Base-by-base conservation (phyloP, 257 asterid genomes). In the Buddleja alternifolia region DNA sequence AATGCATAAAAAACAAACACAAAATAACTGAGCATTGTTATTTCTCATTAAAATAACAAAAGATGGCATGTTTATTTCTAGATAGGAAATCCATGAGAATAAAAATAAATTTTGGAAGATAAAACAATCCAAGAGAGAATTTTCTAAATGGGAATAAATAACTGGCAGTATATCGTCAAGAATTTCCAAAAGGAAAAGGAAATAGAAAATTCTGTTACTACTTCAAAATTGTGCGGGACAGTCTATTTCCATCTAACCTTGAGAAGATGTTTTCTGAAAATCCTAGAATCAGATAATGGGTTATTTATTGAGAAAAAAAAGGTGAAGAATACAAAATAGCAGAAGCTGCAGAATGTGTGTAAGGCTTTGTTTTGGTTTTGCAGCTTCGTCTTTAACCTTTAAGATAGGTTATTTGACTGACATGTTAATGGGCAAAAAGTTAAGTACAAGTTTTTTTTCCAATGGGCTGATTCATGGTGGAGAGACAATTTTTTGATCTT, bases 391-490 rank as follows among this genome's bases (percentile, higher is more conserved):
- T n/a, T n/a, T 16, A 71, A 15, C 7, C 3, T 36, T 10, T 53
- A 17, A 51, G 17, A 51, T 54, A 7, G 19, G 56, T 40, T 24
- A 71, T 54, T 34, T 32, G 51, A 8, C 25, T 20, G 46, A n/a
- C 45, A 21, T 29, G 34, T 17, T 19, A 4, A 1, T 16, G 58
- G 76, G 19, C 63, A 39, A 52, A 29, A 53, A 62, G 51, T 72
- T 16, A 29, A 29, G 3, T 29, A 1, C 5, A 29, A 29, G 34
- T 29, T 29, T 5, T 29, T 5, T 29, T 29, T 29, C 34, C 34
- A 29, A 29, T 29, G 5, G 34, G 34, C 34, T 29, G 34, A 29
- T 29, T 29, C 34, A 29, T 29, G 5, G 34, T 29, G 34, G 2
- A 29, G 5, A 29, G 34, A 29, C 34, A n/a, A n/a, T n/a, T n/a